Evolutionary conservation across 1,284 basidiomycete genomes (phyloP), one percentile per base, ranked within the genome.

Genomic region (Hypsizygus ulmarius): DNA sequence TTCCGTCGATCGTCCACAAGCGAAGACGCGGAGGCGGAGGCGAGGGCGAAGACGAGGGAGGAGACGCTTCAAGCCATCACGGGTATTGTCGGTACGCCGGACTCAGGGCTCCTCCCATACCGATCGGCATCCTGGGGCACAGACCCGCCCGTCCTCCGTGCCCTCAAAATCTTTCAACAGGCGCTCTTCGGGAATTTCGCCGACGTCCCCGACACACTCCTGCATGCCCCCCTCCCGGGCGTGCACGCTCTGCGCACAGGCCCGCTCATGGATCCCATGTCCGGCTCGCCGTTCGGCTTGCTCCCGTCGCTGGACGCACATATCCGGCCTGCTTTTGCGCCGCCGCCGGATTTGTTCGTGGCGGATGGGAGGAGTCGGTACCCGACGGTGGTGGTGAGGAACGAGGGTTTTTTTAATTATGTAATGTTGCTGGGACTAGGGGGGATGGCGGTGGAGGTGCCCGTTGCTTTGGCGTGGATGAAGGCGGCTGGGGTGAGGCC

Each of bases 401-500:
- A 66, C 46, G 45, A 55, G 14, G 73, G 76, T 10, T 90, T 83
- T 61, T 71, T 78, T 19, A 61, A 81, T 6, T 87, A 89, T 59
- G 73, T 93, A 39, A 63, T 73, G 27, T 71, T 93, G 1, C 74
- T 47, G 10, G 39, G 28, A 16, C 10, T 12, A 14, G 30, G 32
- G 35, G 62, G 65, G 1, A 72, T 71, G 0, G 69, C 77, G 2
- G 62, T 67, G 0, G 82, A 88, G 60, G 83, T 93, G 29, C 82
- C 90, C 0, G 70, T 78, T n/a, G 73, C 75, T 2, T 68, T 95
- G 1, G 82, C 79, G 4, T 93, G 90, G 88, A 92, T 92, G 89
- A 75, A 77, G 2, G 70, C 69, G 15, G 59, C 90, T 11, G 64
- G 65, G 0, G 66, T 93, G 10, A 34, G 41, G 18, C 90, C 90